Evolutionary conservation across 73 alveolate genomes (phyloP).

Genomic region (Tetrahymena malaccensis): DNA sequence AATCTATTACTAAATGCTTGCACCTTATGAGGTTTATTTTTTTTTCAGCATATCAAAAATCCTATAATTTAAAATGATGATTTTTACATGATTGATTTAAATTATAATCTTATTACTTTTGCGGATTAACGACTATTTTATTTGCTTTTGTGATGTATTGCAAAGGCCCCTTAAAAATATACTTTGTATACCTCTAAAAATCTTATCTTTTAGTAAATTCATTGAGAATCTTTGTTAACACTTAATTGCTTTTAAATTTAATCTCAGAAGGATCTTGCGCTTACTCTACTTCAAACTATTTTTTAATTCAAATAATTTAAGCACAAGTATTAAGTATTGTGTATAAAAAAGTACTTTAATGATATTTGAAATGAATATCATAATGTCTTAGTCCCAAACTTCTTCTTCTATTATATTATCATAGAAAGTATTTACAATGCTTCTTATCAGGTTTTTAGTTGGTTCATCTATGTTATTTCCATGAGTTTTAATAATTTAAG

Average conservation of each 20-base stretch:
- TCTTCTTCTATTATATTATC: not conserved
- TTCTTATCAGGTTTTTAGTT: not conserved
- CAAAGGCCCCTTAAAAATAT: not conserved
- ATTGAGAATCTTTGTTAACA: not conserved
- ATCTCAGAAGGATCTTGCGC: not conserved
- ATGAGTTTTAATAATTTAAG: not conserved
- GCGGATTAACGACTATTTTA: not conserved
- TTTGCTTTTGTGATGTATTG: not conserved
- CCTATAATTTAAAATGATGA: not conserved
- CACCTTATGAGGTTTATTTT: not conserved
- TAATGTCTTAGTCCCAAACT: not conserved
- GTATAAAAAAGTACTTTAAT: not conserved
- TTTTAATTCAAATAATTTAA: not conserved
- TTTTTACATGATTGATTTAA: not conserved
- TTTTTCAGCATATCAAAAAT: not conserved
- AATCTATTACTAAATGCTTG: not conserved
- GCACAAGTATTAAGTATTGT: not conserved
- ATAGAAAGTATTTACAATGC: not conserved
- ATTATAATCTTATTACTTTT: not conserved
- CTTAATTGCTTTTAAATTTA: not conserved
- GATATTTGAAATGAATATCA: not conserved
- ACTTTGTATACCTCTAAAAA: not conserved
- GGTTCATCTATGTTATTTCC: not conserved
- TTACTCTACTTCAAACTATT: not conserved
- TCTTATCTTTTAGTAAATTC: not conserved